Evolutionary conservation across 345 rosid genomes (phyloP).

Genomic region (Populus davidiana): DNA sequence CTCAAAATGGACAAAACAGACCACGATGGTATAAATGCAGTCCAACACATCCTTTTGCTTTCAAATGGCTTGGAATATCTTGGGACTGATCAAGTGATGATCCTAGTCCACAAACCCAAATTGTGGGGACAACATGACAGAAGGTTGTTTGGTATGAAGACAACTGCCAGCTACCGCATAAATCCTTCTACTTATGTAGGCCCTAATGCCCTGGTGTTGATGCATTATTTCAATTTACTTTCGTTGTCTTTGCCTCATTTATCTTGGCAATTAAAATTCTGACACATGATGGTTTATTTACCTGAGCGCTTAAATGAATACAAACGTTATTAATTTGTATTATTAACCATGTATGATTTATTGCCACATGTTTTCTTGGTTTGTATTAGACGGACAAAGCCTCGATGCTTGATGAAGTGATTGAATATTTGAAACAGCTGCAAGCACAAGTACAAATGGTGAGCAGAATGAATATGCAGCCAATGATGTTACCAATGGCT

Average conservation of each 20-base stretch:
- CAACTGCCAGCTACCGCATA: constrained; percentile 29
- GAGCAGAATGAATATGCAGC: constrained; percentile 68
- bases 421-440: constrained; percentile 82
- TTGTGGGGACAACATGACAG: constrained; percentile 31
- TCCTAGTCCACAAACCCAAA: constrained; percentile 46
- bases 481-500: constrained; percentile 76
- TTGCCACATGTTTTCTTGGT: background rate
- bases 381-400: constrained; percentile 81
- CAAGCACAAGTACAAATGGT: constrained; percentile 87
- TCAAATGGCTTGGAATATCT: constrained; percentile 23
- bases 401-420: constrained; percentile 95
- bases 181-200: constrained; percentile 17
- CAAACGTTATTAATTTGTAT: background rate
- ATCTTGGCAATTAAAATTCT: background rate
- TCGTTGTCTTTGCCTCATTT: background rate
- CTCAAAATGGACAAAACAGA: background rate
- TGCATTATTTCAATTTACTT: background rate
- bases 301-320: background rate
- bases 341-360: background rate
- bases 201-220: constrained; percentile 2
- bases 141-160: constrained; percentile 25
- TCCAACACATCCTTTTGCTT: constrained; percentile 26
- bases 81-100: constrained; percentile 36
- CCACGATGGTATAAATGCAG: constrained; percentile 31
- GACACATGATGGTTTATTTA: background rate